Evolutionary conservation across 169 alveolate genomes (phyloP).

Genomic region (Plasmodium malariae): DNA sequence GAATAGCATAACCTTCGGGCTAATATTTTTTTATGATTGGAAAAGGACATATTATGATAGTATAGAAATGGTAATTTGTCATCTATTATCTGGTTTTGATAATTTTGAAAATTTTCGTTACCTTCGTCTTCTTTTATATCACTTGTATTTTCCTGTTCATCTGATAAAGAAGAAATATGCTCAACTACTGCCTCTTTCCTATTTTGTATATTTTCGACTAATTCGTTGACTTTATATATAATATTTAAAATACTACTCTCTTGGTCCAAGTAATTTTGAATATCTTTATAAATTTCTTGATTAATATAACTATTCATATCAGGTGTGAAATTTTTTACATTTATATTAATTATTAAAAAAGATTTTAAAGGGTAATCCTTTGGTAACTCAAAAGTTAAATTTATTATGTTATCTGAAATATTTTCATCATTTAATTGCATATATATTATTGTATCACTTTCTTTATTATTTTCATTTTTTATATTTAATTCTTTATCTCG

Average conservation of each 20-base stretch:
- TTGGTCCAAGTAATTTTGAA: conserved; percentile 53
- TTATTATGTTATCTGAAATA: conserved; percentile 41
- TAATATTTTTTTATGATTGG: conserved; percentile 21
- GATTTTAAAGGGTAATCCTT: conserved; percentile 76
- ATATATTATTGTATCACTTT: conserved; percentile 46
- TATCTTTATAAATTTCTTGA: conserved; percentile 66
- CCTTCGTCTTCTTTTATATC: background rate
- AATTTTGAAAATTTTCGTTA: background rate
- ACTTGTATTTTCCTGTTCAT: conserved; percentile 9
- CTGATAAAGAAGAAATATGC: conserved; percentile 16
- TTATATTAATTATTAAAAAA: conserved; percentile 55
- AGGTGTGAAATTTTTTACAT: conserved; percentile 64
- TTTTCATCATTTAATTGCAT: conserved; percentile 75
- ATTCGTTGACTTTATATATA: conserved; percentile 64
- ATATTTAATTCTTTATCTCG: conserved; percentile 49
- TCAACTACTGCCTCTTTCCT: background rate
- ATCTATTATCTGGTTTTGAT: background rate
- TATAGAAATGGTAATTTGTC: conserved; percentile 8
- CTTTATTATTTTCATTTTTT: conserved; percentile 65
- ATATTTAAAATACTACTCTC: conserved; percentile 43
- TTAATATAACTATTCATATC: conserved; percentile 68
- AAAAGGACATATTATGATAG: conserved; percentile 20
- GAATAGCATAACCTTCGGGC: conserved; percentile 79
- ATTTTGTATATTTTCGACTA: conserved; percentile 62
- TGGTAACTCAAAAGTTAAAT: conserved; percentile 62